Evolutionary conservation across 768 basidiomycete species (phyloP).

Genomic region (Ramaria sp.): DNA sequence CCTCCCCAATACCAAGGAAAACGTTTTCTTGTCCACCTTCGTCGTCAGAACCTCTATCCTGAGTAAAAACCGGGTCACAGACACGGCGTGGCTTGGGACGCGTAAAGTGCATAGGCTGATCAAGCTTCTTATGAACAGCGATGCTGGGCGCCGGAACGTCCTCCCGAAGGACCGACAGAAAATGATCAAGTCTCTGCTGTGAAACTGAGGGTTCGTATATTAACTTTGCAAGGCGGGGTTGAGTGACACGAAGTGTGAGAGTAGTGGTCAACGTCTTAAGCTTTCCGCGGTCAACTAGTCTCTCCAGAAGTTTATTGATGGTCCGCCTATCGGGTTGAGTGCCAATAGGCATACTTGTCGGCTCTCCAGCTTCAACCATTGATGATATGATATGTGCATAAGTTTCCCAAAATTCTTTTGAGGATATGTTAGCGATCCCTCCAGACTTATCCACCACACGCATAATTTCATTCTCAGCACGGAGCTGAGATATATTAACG

Average conservation of each 20-base stretch:
- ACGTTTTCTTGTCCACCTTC: conserved; percentile 32
- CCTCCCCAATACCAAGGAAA: conserved; percentile 33
- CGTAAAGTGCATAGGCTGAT: conserved; percentile 43
- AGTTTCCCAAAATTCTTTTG: conserved; percentile 59
- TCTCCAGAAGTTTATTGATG: conserved; percentile 44
- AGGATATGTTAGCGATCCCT: conserved; percentile 55
- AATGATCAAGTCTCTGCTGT: conserved; percentile 42
- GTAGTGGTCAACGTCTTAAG: conserved; percentile 63
- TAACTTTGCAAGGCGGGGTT: conserved; percentile 46
- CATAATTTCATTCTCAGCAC: conserved; percentile 71
- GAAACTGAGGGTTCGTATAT: conserved; percentile 52
- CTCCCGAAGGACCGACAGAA: conserved; percentile 44
- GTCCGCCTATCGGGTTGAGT: conserved; percentile 69
- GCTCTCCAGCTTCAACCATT: conserved; percentile 48
- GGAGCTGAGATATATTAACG: conserved; percentile 64
- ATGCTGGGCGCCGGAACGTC: conserved; percentile 11
- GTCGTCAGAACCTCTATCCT: conserved; percentile 15
- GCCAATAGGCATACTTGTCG: conserved; percentile 58
- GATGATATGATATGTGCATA: conserved; percentile 52
- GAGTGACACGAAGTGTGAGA: conserved; percentile 46
- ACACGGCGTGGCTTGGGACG: conserved; percentile 24
- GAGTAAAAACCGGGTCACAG: conserved; percentile 29
- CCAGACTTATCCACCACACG: conserved; percentile 54
- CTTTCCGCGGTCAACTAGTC: conserved; percentile 52
- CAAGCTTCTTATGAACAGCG: conserved; percentile 35